Conservation (phyloP, 768 basidiomycete genomes). For the Leccinum variicolor region DNA sequence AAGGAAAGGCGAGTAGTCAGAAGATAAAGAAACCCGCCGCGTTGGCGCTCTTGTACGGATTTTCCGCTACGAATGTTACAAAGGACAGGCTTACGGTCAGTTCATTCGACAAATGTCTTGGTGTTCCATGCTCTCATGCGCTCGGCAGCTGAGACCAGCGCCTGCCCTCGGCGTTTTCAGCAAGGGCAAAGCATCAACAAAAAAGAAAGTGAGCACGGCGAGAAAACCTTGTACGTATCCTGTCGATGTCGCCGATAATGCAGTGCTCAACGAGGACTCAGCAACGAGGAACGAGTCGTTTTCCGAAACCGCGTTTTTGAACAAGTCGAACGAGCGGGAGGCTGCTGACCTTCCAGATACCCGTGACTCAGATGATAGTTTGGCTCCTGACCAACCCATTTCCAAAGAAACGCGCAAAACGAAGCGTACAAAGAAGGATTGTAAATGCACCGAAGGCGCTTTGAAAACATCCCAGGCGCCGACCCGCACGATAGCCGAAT, state of each 20-base stretch:
- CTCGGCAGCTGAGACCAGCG: constrained; percentile 28
- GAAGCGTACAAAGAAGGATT: constrained; percentile 1
- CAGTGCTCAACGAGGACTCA: constrained; percentile 1
- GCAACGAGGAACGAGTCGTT: constrained; percentile 30
- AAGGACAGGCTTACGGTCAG: constrained; percentile 36
- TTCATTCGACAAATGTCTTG: neutral
- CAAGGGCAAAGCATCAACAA: constrained; percentile 35
- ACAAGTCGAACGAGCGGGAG: constrained; percentile 21
- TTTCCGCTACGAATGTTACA: constrained; percentile 36
- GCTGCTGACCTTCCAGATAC: constrained; percentile 4
- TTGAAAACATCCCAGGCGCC: neutral
- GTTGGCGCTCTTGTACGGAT: constrained; percentile 36
- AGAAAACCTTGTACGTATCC: constrained; percentile 14
- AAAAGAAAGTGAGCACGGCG: constrained; percentile 15
- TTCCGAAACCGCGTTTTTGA: constrained; percentile 48
- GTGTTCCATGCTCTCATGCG: neutral
- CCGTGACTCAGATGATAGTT: constrained; percentile 5
- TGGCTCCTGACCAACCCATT: constrained; percentile 13
- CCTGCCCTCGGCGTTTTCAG: constrained; percentile 33
- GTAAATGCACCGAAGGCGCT: neutral
- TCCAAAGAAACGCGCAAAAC: constrained; percentile 6
- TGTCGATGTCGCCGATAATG: neutral
- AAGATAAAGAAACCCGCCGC: constrained; percentile 26
- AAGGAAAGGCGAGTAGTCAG: constrained; percentile 10
- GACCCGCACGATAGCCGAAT: constrained; percentile 23